Conservation (phyloP, 306 rosid genomes). For the Mimosa pudica region DNA sequence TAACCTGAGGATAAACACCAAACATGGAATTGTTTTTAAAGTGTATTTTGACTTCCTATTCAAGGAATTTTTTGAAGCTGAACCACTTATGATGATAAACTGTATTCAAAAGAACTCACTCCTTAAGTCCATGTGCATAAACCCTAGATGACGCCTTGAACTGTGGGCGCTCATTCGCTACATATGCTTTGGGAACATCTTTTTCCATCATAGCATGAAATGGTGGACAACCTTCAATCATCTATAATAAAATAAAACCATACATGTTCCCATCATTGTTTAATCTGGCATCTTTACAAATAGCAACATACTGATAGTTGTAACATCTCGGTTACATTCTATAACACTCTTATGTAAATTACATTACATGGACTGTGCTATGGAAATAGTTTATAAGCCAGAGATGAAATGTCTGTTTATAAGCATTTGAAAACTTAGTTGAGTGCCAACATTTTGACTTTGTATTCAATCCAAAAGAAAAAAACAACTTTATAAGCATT, state of each 20-base stretch:
- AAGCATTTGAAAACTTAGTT: slow-evolving; percentile 4
- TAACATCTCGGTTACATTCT: slow-evolving; percentile 23
- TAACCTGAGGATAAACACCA: slow-evolving; percentile 37
- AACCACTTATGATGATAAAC: not conserved
- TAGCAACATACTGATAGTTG: slow-evolving; percentile 14
- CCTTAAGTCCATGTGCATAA: slow-evolving; percentile 53
- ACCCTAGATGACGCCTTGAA: slow-evolving; percentile 44
- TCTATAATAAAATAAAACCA: slow-evolving; percentile 43
- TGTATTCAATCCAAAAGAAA: not conserved
- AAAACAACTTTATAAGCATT: not conserved
- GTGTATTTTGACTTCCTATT: not conserved
- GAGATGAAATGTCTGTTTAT: not conserved
- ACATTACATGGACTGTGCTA: slow-evolving; percentile 10
- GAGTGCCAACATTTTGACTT: not conserved
- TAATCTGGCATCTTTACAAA: slow-evolving; percentile 23
- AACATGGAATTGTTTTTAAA: not conserved
- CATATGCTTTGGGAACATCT: slow-evolving; percentile 58
- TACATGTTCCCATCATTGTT: slow-evolving; percentile 29
- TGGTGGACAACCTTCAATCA: slow-evolving; percentile 61
- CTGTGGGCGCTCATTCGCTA: slow-evolving; percentile 51
- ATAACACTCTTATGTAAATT: slow-evolving; percentile 7
- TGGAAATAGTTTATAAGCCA: not conserved
- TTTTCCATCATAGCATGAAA: slow-evolving; percentile 46
- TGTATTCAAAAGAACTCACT: slow-evolving; percentile 40
- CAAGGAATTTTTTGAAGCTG: slow-evolving; percentile 24